These are phyloP conservation scores for Daedaleopsis nitida DNA, from an alignment of 768 basidiomycete species.

Conservation along the genomic window DNA sequence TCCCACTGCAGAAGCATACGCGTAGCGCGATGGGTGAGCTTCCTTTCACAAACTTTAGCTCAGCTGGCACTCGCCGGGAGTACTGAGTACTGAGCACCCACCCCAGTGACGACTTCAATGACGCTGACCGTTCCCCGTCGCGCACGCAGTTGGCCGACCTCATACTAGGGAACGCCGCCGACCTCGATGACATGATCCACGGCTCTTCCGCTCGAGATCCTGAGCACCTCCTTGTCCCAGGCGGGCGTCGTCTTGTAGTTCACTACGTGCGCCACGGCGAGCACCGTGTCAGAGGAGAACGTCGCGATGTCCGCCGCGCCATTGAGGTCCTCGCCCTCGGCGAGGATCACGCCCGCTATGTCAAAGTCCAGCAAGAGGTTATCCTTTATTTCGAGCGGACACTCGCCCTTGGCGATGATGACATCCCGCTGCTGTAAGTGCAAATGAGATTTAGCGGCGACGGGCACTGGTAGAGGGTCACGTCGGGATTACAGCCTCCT, in stretches of 20 bases:
- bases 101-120: slow-evolving; percentile 51
- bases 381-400: slow-evolving; percentile 38
- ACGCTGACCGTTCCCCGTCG: slow-evolving; percentile 47
- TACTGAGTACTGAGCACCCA: slow-evolving; percentile 32
- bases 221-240: slow-evolving; percentile 57
- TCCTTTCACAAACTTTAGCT: no score
- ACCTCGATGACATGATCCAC: slow-evolving; percentile 50
- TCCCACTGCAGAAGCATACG: no score
- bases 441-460: no score
- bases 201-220: slow-evolving; percentile 36
- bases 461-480: no score
- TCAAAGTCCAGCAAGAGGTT: slow-evolving; percentile 42
- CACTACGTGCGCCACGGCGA: slow-evolving; percentile 57
- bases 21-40: no score
- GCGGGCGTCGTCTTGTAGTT: slow-evolving; percentile 60
- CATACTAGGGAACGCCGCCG: slow-evolving; percentile 56
- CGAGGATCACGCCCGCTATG: slow-evolving; percentile 58
- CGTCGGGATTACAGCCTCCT: no score
- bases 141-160: slow-evolving; percentile 44
- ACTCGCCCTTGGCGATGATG: slow-evolving; percentile 40
- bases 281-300: slow-evolving; percentile 66
- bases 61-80: no score
- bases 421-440: slow-evolving; percentile 49
- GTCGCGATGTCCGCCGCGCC: slow-evolving; percentile 63
- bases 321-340: slow-evolving; percentile 41